Conservation (phyloP, 208 protist species). For the Leishmania guyanensis region DNA sequence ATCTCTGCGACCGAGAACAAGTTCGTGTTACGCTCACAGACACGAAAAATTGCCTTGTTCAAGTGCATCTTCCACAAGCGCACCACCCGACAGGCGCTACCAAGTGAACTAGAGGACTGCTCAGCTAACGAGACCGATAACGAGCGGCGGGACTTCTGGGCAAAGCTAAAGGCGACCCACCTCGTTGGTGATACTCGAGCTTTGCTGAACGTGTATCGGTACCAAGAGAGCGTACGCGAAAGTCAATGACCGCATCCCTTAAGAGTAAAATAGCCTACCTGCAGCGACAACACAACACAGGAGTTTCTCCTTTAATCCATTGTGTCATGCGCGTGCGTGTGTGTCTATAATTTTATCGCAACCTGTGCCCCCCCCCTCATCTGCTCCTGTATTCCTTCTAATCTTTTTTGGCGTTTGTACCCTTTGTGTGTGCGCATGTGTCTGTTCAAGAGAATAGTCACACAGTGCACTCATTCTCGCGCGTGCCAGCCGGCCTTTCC, state of each 20-base stretch:
- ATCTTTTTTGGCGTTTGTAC: conserved; percentile 1
- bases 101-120: conserved; percentile 65
- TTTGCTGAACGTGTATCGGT: conserved; percentile 57
- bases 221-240: conserved; percentile 47
- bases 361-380: not conserved
- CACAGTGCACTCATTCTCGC: not conserved
- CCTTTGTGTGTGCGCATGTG: conserved; percentile 2
- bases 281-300: not conserved
- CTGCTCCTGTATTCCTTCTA: conserved; percentile 13
- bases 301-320: too few species aligned
- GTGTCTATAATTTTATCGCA: not conserved
- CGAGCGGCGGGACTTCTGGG: conserved; percentile 60
- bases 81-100: conserved; percentile 47
- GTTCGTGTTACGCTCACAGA: conserved; percentile 62
- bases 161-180: conserved; percentile 40
- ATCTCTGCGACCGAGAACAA: conserved; percentile 61
- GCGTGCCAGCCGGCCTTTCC: not conserved
- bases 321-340: not conserved
- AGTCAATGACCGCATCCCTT: not conserved
- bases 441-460: not conserved
- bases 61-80: conserved; percentile 77
- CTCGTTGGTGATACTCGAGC: conserved; percentile 51
- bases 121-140: conserved; percentile 53
- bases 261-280: not conserved
- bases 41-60: conserved; percentile 79